Percentiles rank a stretch among this genome's conserved stretches.
phyloP scores from a whole-genome alignment of 306 rosid genomes.

The Cucurbita argyrosperma region DNA sequence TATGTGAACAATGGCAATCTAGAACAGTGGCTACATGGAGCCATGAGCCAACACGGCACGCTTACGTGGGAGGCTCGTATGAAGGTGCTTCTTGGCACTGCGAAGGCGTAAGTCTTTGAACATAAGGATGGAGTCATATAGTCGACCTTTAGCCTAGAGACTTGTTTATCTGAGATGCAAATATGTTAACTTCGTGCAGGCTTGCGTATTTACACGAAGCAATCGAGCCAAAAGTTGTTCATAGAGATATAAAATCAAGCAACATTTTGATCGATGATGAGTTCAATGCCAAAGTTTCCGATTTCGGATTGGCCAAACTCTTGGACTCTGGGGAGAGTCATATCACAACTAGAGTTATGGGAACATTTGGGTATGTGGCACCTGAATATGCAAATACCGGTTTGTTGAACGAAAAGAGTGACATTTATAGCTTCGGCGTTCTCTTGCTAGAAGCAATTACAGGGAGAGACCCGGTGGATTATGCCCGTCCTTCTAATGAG shows the following conservation, averaged over 20 bases:
- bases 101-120: slow-evolving; percentile 68
- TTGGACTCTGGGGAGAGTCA: slow-evolving; percentile 89
- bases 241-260: slow-evolving; percentile 92
- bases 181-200: slow-evolving; percentile 24
- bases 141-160: background rate
- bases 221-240: slow-evolving; percentile 90
- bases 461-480: slow-evolving; percentile 93
- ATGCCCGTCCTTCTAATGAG: slow-evolving; percentile 69
- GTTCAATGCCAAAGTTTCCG: slow-evolving; percentile 90
- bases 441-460: slow-evolving; percentile 81
- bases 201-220: slow-evolving; percentile 92
- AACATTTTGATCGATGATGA: slow-evolving; percentile 82
- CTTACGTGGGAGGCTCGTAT: slow-evolving; percentile 92
- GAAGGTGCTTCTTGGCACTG: slow-evolving; percentile 76
- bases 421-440: slow-evolving; percentile 89
- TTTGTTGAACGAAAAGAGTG: slow-evolving; percentile 88
- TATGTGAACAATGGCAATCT: slow-evolving; percentile 91
- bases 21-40: slow-evolving; percentile 92
- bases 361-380: slow-evolving; percentile 97
- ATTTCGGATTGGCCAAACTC: slow-evolving; percentile 92
- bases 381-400: slow-evolving; percentile 97
- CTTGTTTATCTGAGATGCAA: background rate
- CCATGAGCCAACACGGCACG: slow-evolving; percentile 53
- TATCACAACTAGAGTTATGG: slow-evolving; percentile 94
- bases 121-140: background rate